phyloP scores from a whole-genome alignment of 2,329 filamentous ascomycete genomes.

The Leptographium lundbergii region DNA sequence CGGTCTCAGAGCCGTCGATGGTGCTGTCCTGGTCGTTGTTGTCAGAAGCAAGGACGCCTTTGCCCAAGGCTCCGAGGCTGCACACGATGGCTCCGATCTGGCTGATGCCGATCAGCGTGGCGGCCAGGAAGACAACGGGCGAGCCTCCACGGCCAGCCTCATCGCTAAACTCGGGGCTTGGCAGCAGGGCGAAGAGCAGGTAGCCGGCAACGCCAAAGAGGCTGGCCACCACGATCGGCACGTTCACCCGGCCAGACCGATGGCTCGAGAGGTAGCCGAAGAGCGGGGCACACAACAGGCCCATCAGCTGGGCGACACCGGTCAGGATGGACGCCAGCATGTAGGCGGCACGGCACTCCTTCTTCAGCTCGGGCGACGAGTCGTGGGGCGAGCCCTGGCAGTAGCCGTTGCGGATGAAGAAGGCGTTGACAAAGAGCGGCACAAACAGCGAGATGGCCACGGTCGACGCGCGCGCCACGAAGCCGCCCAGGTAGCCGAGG shows the following conservation, averaged over 20 bases:
- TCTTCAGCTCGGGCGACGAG: conserved; percentile 62
- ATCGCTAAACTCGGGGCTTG: conserved; percentile 60
- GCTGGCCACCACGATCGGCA: conserved; percentile 62
- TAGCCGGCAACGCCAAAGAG: conserved; percentile 69
- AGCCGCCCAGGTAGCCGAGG: conserved; percentile 83
- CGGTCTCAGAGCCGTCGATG: conserved; percentile 21
- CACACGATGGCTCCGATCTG: conserved; percentile 97
- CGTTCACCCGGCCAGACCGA: conserved; percentile 34
- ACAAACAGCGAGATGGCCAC: conserved; percentile 94
- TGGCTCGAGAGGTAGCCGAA: conserved; percentile 70
- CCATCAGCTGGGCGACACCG: conserved; percentile 77
- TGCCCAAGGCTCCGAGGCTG: conserved; percentile 76
- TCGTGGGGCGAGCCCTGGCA: conserved; percentile 57
- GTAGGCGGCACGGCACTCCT: conserved; percentile 76
- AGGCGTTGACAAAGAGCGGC: conserved; percentile 83
- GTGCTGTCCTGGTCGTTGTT: conserved; percentile 7
- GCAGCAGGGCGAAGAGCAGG: conserved; percentile 57
- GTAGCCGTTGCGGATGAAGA: conserved; percentile 69
- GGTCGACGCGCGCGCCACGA: conserved; percentile 86
- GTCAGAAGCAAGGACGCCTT: conserved; percentile 55
- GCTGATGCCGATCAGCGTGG: conserved; percentile 72
- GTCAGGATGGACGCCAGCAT: conserved; percentile 77
- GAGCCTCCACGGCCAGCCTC: conserved; percentile 53
- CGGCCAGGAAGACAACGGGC: conserved; percentile 59
- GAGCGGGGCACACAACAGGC: conserved; percentile 69